phyloP scores from a whole-genome alignment of 2,329 filamentous ascomycete genomes.

The Graphiopsis chlorocephala region DNA sequence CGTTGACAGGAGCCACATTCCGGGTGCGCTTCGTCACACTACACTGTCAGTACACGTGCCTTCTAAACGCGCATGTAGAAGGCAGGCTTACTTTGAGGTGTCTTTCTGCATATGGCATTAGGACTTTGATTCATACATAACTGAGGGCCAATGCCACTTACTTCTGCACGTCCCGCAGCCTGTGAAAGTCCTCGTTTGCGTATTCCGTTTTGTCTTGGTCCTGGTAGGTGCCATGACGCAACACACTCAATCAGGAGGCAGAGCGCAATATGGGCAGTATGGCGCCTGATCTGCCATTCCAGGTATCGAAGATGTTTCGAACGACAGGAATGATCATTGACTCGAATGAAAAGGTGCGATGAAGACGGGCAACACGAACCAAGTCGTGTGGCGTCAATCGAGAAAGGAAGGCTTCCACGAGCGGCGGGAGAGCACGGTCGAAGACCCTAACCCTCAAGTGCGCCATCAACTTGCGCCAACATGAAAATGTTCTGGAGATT shows the following conservation, averaged over 20 bases:
- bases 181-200: background rate
- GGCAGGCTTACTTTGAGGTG: background rate
- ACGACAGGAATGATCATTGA: background rate
- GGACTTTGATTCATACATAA: background rate
- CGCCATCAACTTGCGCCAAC: too few species aligned
- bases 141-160: background rate
- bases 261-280: background rate
- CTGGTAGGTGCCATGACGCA: background rate
- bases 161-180: constrained; percentile 9
- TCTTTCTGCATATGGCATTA: background rate
- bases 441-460: background rate
- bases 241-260: background rate
- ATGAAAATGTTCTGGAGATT: too few species aligned
- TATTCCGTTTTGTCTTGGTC: background rate
- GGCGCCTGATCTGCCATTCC: background rate
- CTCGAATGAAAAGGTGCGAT: background rate
- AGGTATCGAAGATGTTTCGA: background rate
- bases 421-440: too few species aligned
- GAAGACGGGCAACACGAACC: background rate
- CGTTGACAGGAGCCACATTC: constrained; percentile 5
- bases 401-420: background rate
- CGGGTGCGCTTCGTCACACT: constrained; percentile 10
- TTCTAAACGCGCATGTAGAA: background rate
- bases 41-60: background rate
- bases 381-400: background rate